Base-by-base conservation (phyloP, 1,139 yeast species). In the Pichia sp. region DNA sequence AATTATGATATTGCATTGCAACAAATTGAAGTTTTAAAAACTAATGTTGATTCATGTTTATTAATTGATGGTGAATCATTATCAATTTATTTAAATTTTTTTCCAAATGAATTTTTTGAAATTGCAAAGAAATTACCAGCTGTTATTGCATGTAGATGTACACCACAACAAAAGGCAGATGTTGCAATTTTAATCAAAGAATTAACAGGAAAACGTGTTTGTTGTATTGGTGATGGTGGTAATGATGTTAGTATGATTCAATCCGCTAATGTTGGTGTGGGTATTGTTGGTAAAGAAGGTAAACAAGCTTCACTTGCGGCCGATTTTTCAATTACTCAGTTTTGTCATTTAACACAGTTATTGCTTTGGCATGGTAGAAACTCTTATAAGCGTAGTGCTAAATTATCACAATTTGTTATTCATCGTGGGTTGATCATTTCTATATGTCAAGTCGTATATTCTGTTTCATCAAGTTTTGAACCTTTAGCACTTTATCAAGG, bases 211-310 rank as follows among this genome's bases (percentile, higher is more conserved):
- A 87, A 87, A 59, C 70, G 98, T 43, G 97, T 90, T 3, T 90
- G 97, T 56, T 92, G 98, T 62, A 94, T 94, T 56, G 99, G 99
- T 42, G 99, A 94, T 65, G 99, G 99, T 54, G 99, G 99, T 56
- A 94, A 94, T 59, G 99, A 94, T 65, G 99, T 94, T 33, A 86
- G 95, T 57, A 94, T 94, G 99, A 94, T 94, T 55, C 98, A 92
- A 66, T 86, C 95, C 56, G 98, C 99, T 0, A 96, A 94, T 67
- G 96, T 94, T 10, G 99, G 99, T 47, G 96, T 94, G 35, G 99
- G 99, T 45, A 92, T 94, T 55, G 98, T 92, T 26, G 99, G 99
- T 35, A 94, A 94, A 62, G 99, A 94, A 64, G 99, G 99, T 28
- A 83, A 83, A 55, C 99, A 94, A 63, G 98, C 98, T 0, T 87